These are phyloP conservation scores for Paraphoma chrysanthemicola DNA, from an alignment of 2,329 filamentous ascomycete genomes.

Conservation along the genomic window DNA sequence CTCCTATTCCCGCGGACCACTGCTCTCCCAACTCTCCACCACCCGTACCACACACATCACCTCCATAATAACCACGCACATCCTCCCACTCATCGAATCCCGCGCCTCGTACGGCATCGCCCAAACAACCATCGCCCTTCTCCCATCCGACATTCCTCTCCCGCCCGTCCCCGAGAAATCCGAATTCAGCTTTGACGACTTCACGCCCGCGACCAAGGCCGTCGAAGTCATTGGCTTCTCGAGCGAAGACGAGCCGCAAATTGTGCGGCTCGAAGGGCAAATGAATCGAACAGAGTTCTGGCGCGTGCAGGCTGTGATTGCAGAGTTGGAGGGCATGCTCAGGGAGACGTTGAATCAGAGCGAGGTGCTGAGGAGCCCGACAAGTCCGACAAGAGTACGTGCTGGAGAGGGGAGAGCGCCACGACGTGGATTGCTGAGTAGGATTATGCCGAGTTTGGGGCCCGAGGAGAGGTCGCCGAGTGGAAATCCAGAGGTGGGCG, in stretches of 20 bases:
- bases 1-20: conserved; percentile 22
- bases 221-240: conserved; percentile 51
- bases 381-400: conserved; percentile 1
- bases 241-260: conserved; percentile 47
- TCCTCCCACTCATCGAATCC: conserved; percentile 51
- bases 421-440: conserved; percentile 28
- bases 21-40: conserved; percentile 46
- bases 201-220: conserved; percentile 8
- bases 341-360: conserved; percentile 39
- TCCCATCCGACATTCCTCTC: conserved; percentile 52
- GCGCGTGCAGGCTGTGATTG: conserved; percentile 49
- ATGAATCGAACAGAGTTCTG: conserved; percentile 54
- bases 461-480: conserved; percentile 26
- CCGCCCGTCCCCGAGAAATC: conserved; percentile 31
- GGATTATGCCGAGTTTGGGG: conserved; percentile 27
- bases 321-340: conserved; percentile 48
- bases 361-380: conserved; percentile 11
- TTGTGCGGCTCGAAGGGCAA: conserved; percentile 49
- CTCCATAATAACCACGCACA: conserved; percentile 46
- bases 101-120: conserved; percentile 52
- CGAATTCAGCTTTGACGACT: conserved; percentile 38
- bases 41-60: conserved; percentile 51
- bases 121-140: conserved; percentile 52
- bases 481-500: conserved; percentile 28
- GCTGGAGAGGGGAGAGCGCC: conserved; percentile 2